A percentile compares a stretch with the other conserved stretches of the same genome.
These are phyloP conservation scores for Fagus crenata DNA, from an alignment of 306 rosid genomes.

Conservation along the genomic window DNA sequence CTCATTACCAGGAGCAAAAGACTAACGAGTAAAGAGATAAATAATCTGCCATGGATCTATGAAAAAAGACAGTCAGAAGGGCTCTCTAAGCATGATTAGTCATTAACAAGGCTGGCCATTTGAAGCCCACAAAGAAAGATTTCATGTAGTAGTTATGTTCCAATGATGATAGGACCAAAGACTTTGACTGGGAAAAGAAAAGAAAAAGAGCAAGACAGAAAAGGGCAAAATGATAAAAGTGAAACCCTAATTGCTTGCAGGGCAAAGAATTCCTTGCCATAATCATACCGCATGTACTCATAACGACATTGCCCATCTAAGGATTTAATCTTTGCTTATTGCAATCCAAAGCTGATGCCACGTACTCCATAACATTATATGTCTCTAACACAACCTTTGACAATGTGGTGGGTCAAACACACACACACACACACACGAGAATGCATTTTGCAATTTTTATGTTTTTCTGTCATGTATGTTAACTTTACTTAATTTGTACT, in stretches of 20 bases:
- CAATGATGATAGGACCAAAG: conserved; percentile 53
- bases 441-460: too few species aligned
- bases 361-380: conserved; percentile 23
- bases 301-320: conserved; percentile 47
- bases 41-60: not conserved
- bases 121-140: conserved; percentile 41
- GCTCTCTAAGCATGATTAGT: conserved; percentile 34
- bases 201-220: conserved; percentile 26
- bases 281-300: conserved; percentile 48
- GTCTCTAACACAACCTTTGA: conserved; percentile 20
- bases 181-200: conserved; percentile 46
- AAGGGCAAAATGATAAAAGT: conserved; percentile 34
- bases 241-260: conserved; percentile 53
- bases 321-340: conserved; percentile 38
- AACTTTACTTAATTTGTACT: too few species aligned
- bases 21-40: not conserved
- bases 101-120: conserved; percentile 27
- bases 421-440: too few species aligned
- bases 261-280: conserved; percentile 49
- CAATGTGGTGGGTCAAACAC: not conserved
- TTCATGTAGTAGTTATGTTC: conserved; percentile 53
- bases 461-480: too few species aligned
- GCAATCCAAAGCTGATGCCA: conserved; percentile 41
- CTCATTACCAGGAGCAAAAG: not conserved
- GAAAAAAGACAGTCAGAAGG: conserved; percentile 4